These are phyloP conservation scores for Pisolithus marmoratus DNA, from an alignment of 768 basidiomycete species.

Conservation along the genomic window DNA sequence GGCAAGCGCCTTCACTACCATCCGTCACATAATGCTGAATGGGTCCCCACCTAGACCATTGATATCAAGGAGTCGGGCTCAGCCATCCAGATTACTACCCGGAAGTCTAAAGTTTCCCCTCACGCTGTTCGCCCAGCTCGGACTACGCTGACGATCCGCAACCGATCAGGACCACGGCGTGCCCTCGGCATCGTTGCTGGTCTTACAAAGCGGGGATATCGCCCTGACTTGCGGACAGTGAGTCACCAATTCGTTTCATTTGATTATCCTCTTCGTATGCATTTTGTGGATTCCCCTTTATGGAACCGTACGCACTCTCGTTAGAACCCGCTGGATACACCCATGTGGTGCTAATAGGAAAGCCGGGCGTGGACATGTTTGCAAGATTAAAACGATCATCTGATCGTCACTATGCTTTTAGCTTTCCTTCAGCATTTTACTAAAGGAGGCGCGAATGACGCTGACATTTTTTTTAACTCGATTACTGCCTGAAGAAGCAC, in stretches of 20 bases:
- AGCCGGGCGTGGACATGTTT: conserved; percentile 92
- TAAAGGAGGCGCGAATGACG: conserved; percentile 29
- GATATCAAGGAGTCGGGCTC: conserved; percentile 50
- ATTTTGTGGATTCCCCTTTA: not conserved
- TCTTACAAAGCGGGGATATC: conserved; percentile 62
- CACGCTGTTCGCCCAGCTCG: conserved; percentile 43
- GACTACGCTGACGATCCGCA: conserved; percentile 51
- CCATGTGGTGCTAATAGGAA: conserved; percentile 53
- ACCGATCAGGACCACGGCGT: conserved; percentile 67
- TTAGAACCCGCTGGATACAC: conserved; percentile 87
- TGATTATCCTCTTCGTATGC: no score
- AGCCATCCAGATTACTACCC: conserved; percentile 56
- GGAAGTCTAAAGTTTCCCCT: conserved; percentile 57
- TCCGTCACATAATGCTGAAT: not conserved
- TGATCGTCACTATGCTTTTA: conserved; percentile 13
- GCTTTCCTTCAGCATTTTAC: conserved; percentile 21
- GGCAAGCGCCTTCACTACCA: conserved; percentile 34
- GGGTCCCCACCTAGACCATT: conserved; percentile 46
- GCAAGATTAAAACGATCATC: conserved; percentile 52
- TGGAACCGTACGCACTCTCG: conserved; percentile 59
- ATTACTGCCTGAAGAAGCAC: conserved; percentile 43
- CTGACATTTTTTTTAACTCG: conserved; percentile 12
- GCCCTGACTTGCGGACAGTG: conserved; percentile 73
- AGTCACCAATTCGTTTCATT: conserved; percentile 27
- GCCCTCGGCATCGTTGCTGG: conserved; percentile 59